These are phyloP conservation scores for Fusarium sp. DNA, from an alignment of 2,329 filamentous ascomycete genomes.

Conservation along the genomic window DNA sequence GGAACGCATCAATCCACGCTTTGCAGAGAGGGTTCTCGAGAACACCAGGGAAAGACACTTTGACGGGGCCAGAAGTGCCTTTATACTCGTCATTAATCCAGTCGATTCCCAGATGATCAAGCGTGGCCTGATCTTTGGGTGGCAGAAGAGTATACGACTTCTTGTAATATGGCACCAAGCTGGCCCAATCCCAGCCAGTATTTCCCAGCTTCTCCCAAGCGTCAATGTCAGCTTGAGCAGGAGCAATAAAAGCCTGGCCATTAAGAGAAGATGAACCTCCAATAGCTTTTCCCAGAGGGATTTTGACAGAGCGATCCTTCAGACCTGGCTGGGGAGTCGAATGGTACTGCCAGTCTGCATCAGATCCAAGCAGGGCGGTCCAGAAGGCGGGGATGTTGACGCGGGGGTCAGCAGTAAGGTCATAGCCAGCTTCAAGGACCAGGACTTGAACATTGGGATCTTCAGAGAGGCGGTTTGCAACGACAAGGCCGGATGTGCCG, in stretches of 20 bases:
- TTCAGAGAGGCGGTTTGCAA: background rate
- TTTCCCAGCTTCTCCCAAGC: conserved; percentile 1
- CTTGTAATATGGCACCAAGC: background rate
- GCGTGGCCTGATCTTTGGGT: background rate
- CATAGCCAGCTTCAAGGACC: background rate
- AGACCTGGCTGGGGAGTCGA: background rate
- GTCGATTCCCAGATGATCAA: background rate
- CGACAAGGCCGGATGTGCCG: background rate
- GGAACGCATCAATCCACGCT: background rate
- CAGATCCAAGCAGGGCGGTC: background rate
- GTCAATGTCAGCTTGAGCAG: background rate
- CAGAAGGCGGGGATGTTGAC: background rate
- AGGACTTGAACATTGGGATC: background rate
- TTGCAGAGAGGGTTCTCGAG: background rate
- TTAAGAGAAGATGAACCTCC: conserved; percentile 3
- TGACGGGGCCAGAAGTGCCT: background rate
- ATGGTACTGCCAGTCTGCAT: background rate
- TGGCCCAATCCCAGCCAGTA: background rate
- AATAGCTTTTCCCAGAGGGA: background rate
- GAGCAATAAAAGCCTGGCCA: background rate
- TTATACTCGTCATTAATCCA: background rate
- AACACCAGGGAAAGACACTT: background rate
- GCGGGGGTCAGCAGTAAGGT: background rate
- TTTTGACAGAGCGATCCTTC: background rate
- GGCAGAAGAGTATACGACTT: background rate